Base-by-base conservation (phyloP, 345 rosid species). In the Bruguiera sexangula region DNA sequence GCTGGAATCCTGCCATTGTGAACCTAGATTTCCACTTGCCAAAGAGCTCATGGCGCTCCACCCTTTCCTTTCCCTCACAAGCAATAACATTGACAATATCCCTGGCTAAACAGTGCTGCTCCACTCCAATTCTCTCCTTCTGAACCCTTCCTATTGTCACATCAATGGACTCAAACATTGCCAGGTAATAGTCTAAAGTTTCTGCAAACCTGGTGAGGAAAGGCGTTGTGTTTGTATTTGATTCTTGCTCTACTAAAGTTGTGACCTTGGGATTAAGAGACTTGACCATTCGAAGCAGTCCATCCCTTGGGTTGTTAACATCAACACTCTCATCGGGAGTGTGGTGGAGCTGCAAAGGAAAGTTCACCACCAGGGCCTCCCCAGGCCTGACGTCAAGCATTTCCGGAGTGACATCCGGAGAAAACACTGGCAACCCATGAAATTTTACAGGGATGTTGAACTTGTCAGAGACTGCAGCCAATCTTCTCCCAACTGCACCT, bases 21-120 rank as follows among this genome's bases (percentile, higher is more conserved):
- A 89, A 72, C 85, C 95, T 78, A 57, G 85, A 84, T 80, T 82
- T 85, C 95, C 95, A 89, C 81, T 89, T 89, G 26, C 95, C 87
- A 0, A 87, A 72, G 60, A 85, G 85, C 57, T 89, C 94, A 18
- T 89, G 91, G 3, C 91, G 85, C 76, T 85, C 94, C 69, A 81
- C 89, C 55, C 95, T 81, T 63, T 89, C 95, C 73, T 69, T 80
- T 56, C 91, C 95, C 81, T 89, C 95, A 3, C 91, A 82, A 16
- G 90, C 88, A 46, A 89, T 75, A 62, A 89, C 69, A 67, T 89
- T 86, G 58, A 86, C 88, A 2, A 89, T 86, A 50, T 89, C 95
- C 81, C 85, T 78, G 3, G 89, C 91, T 75, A 89, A 71, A 67
- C 89, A 87, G 24, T 87, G 95, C 82, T 83, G 85, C 78, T 80